Conservation (phyloP, 257 asterid genomes). For the Eustoma russellianum region DNA sequence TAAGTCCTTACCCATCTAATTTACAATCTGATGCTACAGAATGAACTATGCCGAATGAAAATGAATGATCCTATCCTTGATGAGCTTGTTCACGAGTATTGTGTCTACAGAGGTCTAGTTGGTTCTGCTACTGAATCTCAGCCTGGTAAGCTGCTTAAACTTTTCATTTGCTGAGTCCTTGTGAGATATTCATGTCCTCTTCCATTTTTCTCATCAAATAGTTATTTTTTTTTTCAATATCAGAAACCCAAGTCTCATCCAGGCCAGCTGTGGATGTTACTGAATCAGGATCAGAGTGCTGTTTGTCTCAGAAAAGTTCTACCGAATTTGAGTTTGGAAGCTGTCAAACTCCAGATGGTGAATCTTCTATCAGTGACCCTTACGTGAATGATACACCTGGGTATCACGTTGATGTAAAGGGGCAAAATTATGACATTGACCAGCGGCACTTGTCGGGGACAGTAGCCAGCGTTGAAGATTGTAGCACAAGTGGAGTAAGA, state of each 20-base stretch:
- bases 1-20: background rate
- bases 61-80: constrained; percentile 63
- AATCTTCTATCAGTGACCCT: constrained; percentile 32
- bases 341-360: constrained; percentile 38
- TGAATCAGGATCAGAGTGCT: constrained; percentile 37
- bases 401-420: constrained; percentile 27
- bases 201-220: no score
- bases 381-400: constrained; percentile 34
- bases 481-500: constrained; percentile 67
- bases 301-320: constrained; percentile 37
- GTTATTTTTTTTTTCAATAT: constrained; percentile 3
- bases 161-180: background rate
- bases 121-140: constrained; percentile 31
- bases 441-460: constrained; percentile 58
- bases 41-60: constrained; percentile 87
- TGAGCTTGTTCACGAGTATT: constrained; percentile 88
- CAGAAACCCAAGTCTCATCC: constrained; percentile 30
- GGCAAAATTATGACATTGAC: constrained; percentile 41
- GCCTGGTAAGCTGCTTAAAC: constrained; percentile 26
- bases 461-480: constrained; percentile 41
- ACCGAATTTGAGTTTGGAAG: constrained; percentile 18
- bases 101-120: constrained; percentile 85
- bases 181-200: background rate
- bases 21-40: constrained; percentile 45
- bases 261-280: constrained; percentile 23